Base-by-base conservation (phyloP, 2,329 filamentous ascomycete species). In the Xylariaceae sp. region DNA sequence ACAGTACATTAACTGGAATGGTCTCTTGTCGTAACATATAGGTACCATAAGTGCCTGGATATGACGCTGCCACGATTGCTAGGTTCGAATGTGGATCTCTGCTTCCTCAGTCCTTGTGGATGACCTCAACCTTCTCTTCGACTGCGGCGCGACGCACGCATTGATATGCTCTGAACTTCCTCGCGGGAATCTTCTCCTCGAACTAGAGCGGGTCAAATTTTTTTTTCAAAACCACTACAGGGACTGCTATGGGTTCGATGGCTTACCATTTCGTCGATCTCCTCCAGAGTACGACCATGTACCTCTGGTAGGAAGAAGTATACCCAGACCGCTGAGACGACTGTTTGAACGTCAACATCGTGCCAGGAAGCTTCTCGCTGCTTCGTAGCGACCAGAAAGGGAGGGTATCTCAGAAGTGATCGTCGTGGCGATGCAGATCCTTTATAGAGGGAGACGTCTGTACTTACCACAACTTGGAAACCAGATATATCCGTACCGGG, bases 401-500 rank as follows among this genome's bases (percentile, higher is more conserved):
- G n/a, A n/a, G n/a, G n/a, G n/a, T n/a, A n/a, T n/a, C n/a, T n/a
- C n/a, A n/a, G n/a, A n/a, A n/a, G n/a, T n/a, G n/a, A n/a, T n/a
- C n/a, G n/a, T n/a, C n/a, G n/a, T n/a, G n/a, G n/a, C n/a, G n/a
- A n/a, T n/a, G n/a, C n/a, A n/a, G n/a, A n/a, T n/a, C n/a, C n/a
- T n/a, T n/a, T n/a, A n/a, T n/a, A n/a, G n/a, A n/a, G n/a, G n/a
- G n/a, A n/a, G n/a, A n/a, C n/a, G n/a, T n/a, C n/a, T n/a, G n/a
- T n/a, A n/a, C n/a, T n/a, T n/a, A n/a, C n/a, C 22, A 19, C 50
- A 54, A 16, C 52, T 57, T 7, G 59, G 59, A 36, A 58, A 67
- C 73, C 72, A 78, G 44, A 76, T 73, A 41, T 71, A 76, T 2
- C 72, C 67, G 46, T 76, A 76, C 46, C 68, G 64, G 0, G 72